Percentiles rank a stretch among this genome's conserved stretches.
Evolutionary conservation across 768 basidiomycete genomes (phyloP).

Genomic region (Lactarius akahatsu): DNA sequence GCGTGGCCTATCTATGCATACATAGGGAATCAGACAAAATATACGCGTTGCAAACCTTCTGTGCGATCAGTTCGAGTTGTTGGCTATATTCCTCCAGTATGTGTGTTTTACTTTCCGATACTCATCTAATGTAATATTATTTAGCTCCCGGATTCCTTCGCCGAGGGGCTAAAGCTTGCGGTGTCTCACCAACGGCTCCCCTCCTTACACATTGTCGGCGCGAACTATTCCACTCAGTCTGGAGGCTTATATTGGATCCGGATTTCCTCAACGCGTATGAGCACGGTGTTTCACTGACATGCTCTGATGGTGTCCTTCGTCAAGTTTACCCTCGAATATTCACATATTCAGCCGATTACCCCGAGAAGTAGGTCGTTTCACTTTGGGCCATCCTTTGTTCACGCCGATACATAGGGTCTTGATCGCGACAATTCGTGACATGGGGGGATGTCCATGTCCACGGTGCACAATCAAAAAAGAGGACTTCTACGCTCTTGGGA

Average conservation of each 20-base stretch:
- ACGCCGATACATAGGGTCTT: background rate
- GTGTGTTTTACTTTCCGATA: no score
- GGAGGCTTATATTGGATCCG: conserved; percentile 27
- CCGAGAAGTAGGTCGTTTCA: conserved; percentile 32
- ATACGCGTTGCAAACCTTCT: conserved; percentile 9
- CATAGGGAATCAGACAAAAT: conserved; percentile 32
- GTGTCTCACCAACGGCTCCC: background rate
- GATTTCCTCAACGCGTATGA: conserved; percentile 31
- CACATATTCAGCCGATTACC: conserved; percentile 32
- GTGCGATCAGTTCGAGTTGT: conserved; percentile 29
- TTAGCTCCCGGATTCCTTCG: conserved; percentile 26
- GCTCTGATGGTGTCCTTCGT: conserved; percentile 29
- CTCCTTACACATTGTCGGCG: conserved; percentile 30
- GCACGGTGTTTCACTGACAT: conserved; percentile 31
- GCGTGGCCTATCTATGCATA: conserved; percentile 33
- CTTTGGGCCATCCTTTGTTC: background rate
- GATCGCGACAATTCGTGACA: background rate
- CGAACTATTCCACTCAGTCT: conserved; percentile 32
- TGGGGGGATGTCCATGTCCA: no score
- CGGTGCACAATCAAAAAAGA: no score
- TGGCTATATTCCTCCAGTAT: conserved; percentile 29
- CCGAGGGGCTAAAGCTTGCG: conserved; percentile 19
- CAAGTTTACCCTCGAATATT: conserved; percentile 32
- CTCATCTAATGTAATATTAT: no score
- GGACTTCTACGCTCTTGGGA: no score